Base-by-base conservation (phyloP, 805 yeast species). In the Brettanomyces sp. region DNA sequence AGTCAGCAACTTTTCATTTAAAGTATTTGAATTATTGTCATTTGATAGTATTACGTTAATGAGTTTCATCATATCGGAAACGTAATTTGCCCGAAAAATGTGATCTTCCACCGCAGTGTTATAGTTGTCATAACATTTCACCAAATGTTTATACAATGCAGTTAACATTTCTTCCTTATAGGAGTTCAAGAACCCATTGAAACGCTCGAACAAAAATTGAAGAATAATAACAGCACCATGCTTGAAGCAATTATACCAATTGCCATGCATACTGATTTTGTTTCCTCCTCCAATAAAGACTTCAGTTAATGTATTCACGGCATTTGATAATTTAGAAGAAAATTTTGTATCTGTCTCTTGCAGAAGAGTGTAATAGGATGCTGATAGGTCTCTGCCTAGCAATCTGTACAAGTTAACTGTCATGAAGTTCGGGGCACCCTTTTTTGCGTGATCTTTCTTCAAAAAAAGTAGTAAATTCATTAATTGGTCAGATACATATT, bases 141-240 rank as follows among this genome's bases (percentile, higher is more conserved):
- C 56, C 38, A 65, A 35, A 46, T 63, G 60, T 46, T 61, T 64
- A 47, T 66, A 65, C 6, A 57, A 32, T 4, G 56, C 36, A 6
- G 60, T 60, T 24, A 64, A 46, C 23, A 65, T 34, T 6, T 52
- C 51, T 24, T 41, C 44, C 44, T 66, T 66, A 45, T 45, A 55
- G 9, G 62, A 57, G 42, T 63, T 65, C 22, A 66, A 50, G 35
- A 66, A 66, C 1, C 70, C 70, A 39, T 56, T 55, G 44, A 66
- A 66, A 38, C 55, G 57, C 13, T 57, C 52, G 41, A 62, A 62
- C 2, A 65, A 49, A 14, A 53, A 49, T 45, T 61, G 63, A 25
- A 66, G 48, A 11, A 62, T 35, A 4, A 62, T 52, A 18, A 60
- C 43, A 14, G 64, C 53, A 28, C 62, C 25, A 41, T 65, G 67